Evolutionary conservation across 2,329 filamentous ascomycete species (phyloP), one percentile per base, ranked within the genome.

Genomic region (Ceratocystis albifundus): DNA sequence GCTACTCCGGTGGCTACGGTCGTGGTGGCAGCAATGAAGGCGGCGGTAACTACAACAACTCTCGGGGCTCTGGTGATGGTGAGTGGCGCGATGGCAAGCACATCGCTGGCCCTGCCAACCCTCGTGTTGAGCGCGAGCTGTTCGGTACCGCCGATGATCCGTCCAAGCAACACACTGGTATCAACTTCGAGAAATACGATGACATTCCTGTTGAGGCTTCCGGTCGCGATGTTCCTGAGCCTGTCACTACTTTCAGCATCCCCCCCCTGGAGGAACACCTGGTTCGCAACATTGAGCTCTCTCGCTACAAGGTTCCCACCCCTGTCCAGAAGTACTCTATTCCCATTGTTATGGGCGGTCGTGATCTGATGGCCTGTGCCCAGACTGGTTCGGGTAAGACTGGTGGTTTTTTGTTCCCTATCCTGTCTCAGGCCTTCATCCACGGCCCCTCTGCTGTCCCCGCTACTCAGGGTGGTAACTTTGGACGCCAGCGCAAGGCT

Each of bases 171-270:
- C 89, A 95, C 74, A 96, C 91, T 44, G 94, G 94, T 78, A 97
- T 99, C 88, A 99, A 99, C 84, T 99, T 99, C 76, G 88, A 96
- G 81, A 99, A 99, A 83, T 99, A 99, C 79, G 94, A 99, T 75
- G 94, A 99, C 77, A 99, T 99, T 71, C 94, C 94, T 66, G 94
- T 99, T 70, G 94, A 97, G 79, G 94, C 94, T 70, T 96, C 93
- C 68, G 94, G 94, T 69, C 87, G 90, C 65, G 86, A 96, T 74
- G 91, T 97, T 65, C 94, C 94, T 59, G 94, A 97, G 74, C 88
- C 93, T 50, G 90, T 96, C 71, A 87, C 87, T 71, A 83, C 86
- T 69, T 99, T 99, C 84, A 90, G 85, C 75, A 96, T 94, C 78
- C 94, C 94, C 71, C 94, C 94, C 73, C 84, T 99, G 71, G 94